Base-by-base conservation (phyloP, 2,329 filamentous ascomycete species). In the Penicillium sp. region DNA sequence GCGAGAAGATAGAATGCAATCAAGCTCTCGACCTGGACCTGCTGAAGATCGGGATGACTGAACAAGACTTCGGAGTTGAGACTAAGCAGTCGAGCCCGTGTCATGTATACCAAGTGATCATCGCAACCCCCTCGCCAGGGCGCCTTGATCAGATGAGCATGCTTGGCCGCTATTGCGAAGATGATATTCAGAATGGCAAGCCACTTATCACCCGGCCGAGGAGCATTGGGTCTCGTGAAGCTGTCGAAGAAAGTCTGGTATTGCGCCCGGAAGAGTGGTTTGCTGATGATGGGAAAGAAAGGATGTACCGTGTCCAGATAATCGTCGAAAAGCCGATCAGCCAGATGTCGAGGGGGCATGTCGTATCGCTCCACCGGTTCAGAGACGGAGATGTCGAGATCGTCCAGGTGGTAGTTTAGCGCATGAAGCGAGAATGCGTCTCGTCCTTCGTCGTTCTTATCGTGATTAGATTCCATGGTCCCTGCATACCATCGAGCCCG, bases 331-430 rank as follows among this genome's bases (percentile, higher is more conserved):
- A 79, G 69, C 35, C 68, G 66, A 52, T 76, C 71, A 6, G 77
- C 77, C 25, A 64, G 28, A 49, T 55, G 59, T 42, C 73, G 73
- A 12, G 76, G 69, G 8, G 79, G 79, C 63, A 80, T 73, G 61
- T 70, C 68, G 59, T 79, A 79, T 11, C 74, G 61, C 37, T 80
- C 75, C 7, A 79, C 72, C 3, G 77, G 76, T 25, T 75, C 78
- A 14, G 75, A 67, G 8, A 77, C 73, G 2, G 73, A 75, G 15
- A 79, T 76, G 35, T 78, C 71, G 52, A 79, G 65, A 63, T 81
- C 78, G 57, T 80, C 78, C 10, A 79, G 68, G 59, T 79, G 77
- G 56, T 78, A 79, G 53, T 73, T 79, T 53, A 75, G 59, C 5
- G 72, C 65, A 54, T 74, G 70, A 17, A 76, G 65, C 12, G 74